Evolutionary conservation across 805 yeast species (phyloP).

Genomic region (Cyberlindnera petersonii): DNA sequence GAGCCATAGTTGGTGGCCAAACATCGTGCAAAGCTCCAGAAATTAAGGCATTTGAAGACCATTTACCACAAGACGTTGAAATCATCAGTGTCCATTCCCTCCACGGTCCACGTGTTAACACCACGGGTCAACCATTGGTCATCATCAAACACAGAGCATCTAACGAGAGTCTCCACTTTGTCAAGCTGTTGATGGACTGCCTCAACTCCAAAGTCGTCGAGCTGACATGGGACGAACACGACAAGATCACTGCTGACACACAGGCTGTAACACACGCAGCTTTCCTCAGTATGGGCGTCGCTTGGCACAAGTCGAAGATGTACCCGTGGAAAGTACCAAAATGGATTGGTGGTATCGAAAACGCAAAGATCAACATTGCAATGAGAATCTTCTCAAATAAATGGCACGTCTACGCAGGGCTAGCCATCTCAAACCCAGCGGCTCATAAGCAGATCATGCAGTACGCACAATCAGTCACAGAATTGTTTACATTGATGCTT

Average conservation of each 20-base stretch:
- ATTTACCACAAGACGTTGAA: conserved; percentile 73
- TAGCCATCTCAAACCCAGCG: conserved; percentile 92
- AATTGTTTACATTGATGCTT: conserved; percentile 78
- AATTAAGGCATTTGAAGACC: conserved; percentile 74
- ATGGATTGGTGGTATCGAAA: conserved; percentile 93
- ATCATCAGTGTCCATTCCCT: conserved; percentile 86
- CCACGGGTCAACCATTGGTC: conserved; percentile 91
- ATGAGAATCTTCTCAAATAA: conserved; percentile 86
- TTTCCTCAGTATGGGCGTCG: conserved; percentile 92
- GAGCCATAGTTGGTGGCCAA: conserved; percentile 96
- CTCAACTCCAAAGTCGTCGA: conserved; percentile 74
- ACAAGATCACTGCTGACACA: conserved; percentile 93
- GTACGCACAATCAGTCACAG: conserved; percentile 81
- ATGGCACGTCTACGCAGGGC: conserved; percentile 98
- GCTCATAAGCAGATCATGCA: conserved; percentile 91
- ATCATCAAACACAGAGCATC: conserved; percentile 70
- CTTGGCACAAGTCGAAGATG: conserved; percentile 79
- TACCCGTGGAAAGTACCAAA: conserved; percentile 89
- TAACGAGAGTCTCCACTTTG: conserved; percentile 50
- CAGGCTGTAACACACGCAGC: conserved; percentile 99
- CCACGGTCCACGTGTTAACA: conserved; percentile 89
- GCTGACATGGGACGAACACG: conserved; percentile 84
- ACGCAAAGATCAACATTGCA: conserved; percentile 92
- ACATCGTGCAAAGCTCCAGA: conserved; percentile 94
- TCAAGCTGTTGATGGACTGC: conserved; percentile 63